Conservation (phyloP, 2,329 filamentous ascomycete genomes). For the Xylariales sp. region DNA sequence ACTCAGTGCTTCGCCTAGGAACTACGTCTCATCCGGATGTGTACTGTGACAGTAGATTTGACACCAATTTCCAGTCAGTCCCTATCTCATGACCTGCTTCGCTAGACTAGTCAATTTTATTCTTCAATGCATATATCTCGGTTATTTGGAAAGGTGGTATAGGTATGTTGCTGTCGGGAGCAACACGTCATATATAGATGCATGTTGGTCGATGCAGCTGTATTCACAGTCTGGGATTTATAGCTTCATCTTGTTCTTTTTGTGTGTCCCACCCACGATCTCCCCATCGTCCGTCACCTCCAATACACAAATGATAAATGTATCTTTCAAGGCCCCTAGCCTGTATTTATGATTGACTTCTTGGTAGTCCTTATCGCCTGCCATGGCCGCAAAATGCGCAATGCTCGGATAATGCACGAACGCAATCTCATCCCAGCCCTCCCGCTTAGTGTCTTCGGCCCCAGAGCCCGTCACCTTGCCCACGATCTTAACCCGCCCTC, state of each 20-base stretch:
- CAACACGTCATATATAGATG: too few relatives aligned
- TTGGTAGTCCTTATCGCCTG: constrained; percentile 43
- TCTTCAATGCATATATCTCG: too few relatives aligned
- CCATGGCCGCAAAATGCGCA: constrained; percentile 68
- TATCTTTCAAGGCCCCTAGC: constrained; percentile 43
- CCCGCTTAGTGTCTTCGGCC: constrained; percentile 4
- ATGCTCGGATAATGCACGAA: constrained; percentile 74
- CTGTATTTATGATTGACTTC: constrained; percentile 42
- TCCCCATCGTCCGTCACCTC: constrained; percentile 44
- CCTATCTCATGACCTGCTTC: background rate
- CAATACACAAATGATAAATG: constrained; percentile 44
- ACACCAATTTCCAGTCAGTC: background rate
- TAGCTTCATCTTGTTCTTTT: constrained; percentile 9
- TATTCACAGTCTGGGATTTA: background rate
- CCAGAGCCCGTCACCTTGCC: constrained; percentile 61
- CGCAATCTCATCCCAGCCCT: constrained; percentile 71
- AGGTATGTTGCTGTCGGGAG: background rate
- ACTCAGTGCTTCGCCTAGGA: constrained; percentile 8
- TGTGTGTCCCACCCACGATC: constrained; percentile 16
- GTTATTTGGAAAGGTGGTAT: background rate
- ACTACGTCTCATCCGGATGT: background rate
- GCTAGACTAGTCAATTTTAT: background rate
- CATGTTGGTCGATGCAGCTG: background rate
- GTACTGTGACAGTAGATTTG: background rate
- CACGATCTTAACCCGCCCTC: constrained; percentile 71